phyloP scores from a whole-genome alignment of 2,329 filamentous ascomycete genomes.

The Trichoderma arundinaceum region DNA sequence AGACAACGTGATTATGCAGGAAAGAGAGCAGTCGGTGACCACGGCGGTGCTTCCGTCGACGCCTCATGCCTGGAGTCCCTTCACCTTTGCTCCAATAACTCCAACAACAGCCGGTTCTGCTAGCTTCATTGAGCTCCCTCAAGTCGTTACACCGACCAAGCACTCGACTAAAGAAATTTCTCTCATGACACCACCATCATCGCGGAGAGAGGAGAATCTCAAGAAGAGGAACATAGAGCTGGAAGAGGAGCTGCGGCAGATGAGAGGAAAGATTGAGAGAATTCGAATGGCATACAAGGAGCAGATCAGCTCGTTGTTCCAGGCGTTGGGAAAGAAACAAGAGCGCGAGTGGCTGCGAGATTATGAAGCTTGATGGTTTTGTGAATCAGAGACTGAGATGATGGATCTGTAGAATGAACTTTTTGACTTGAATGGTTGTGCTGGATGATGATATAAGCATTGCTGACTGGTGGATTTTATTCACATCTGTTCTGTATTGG shows the following conservation, averaged over 20 bases:
- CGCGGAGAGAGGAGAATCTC: constrained; percentile 21
- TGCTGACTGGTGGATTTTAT: constrained; percentile 25
- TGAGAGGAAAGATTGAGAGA: constrained; percentile 4
- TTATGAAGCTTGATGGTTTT: not conserved
- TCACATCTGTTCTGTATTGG: not conserved
- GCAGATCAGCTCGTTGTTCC: constrained; percentile 14
- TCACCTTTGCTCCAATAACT: constrained; percentile 7
- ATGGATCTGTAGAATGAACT: not conserved
- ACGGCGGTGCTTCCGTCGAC: not conserved
- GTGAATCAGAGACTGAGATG: not conserved
- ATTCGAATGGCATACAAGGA: not conserved
- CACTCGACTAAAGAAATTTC: not conserved
- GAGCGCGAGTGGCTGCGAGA: not conserved
- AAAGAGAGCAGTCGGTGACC: not conserved
- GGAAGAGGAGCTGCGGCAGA: constrained; percentile 6
- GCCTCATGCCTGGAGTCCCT: not conserved
- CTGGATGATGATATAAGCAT: not conserved
- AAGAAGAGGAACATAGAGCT: constrained; percentile 25
- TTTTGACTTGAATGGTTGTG: not conserved
- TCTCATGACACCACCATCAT: not conserved
- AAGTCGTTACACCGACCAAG: not conserved
- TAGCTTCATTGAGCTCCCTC: no score
- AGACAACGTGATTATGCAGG: not conserved
- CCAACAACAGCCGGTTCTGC: not conserved
- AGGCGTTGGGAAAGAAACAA: not conserved